These are phyloP conservation scores for Geosmithia morbida DNA, from an alignment of 2,329 filamentous ascomycete species.

Conservation along the genomic window DNA sequence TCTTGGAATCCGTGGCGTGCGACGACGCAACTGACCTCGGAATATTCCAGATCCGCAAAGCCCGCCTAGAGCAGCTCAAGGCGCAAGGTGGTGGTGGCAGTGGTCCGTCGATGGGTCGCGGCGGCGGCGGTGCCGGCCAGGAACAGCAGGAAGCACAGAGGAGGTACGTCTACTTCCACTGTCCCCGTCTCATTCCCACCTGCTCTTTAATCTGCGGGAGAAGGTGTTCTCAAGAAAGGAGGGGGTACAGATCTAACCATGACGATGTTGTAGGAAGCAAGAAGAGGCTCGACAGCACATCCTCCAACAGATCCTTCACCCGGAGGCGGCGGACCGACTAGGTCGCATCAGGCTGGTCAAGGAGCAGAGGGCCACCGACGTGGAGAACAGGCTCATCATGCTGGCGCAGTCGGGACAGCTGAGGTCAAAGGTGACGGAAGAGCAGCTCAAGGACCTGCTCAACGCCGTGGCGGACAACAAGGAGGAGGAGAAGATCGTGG, in stretches of 20 bases:
- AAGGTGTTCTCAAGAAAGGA: background rate
- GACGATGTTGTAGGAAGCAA: constrained; percentile 23
- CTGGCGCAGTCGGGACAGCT: constrained; percentile 81
- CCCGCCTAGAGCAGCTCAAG: constrained; percentile 87
- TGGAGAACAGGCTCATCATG: constrained; percentile 88
- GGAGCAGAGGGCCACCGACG: constrained; percentile 72
- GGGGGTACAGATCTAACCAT: constrained; percentile 3
- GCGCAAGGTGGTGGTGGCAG: constrained; percentile 43
- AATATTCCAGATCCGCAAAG: constrained; percentile 61
- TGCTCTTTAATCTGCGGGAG: too few relatives aligned
- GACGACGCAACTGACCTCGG: background rate
- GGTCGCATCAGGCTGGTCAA: constrained; percentile 94
- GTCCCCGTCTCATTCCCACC: too few relatives aligned
- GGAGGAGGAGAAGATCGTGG: constrained; percentile 74
- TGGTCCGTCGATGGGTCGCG: constrained; percentile 9
- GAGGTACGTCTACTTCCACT: background rate
- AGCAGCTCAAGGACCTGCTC: constrained; percentile 83
- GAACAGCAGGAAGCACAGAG: background rate
- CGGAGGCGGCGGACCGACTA: constrained; percentile 83
- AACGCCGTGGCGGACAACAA: constrained; percentile 69
- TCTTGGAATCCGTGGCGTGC: background rate
- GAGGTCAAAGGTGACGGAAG: constrained; percentile 75
- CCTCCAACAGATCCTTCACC: constrained; percentile 85
- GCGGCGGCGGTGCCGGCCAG: background rate
- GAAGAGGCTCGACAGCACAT: constrained; percentile 63